Percentiles rank a stretch among this genome's conserved stretches.
Evolutionary conservation across 768 basidiomycete species (phyloP).

Genomic region (Rhizopogon sp.): DNA sequence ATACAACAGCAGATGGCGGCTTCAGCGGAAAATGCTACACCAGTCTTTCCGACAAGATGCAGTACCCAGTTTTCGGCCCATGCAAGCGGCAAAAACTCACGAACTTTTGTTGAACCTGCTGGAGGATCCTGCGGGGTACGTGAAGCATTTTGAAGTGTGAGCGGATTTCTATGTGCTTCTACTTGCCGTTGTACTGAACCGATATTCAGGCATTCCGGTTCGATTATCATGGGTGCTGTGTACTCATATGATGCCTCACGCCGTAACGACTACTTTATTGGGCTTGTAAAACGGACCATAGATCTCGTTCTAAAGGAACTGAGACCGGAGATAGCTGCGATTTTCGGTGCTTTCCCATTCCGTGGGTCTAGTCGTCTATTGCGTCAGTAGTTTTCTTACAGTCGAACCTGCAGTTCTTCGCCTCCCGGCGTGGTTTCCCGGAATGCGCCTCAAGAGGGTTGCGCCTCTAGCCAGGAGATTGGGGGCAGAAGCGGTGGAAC

Average conservation of each 20-base stretch:
- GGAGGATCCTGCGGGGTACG: neutral
- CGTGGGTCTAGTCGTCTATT: neutral
- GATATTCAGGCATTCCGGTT: slow-evolving; percentile 1
- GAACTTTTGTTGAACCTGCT: neutral
- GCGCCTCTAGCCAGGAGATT: neutral
- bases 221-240: slow-evolving; percentile 3
- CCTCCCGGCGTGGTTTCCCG: slow-evolving; percentile 9
- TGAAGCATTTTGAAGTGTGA: neutral
- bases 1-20: slow-evolving; percentile 11
- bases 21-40: slow-evolving; percentile 9
- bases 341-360: slow-evolving; percentile 4
- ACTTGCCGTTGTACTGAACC: neutral
- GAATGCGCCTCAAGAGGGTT: slow-evolving; percentile 1
- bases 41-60: slow-evolving; percentile 6
- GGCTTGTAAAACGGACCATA: neutral
- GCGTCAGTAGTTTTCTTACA: neutral
- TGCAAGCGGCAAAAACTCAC: neutral
- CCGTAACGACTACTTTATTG: neutral
- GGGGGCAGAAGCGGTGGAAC: neutral
- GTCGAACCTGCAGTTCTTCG: neutral
- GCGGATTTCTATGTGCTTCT: neutral
- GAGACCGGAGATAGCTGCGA: neutral
- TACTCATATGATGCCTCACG: slow-evolving; percentile 1
- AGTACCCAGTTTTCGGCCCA: neutral
- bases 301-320: neutral